Conservation (phyloP, 1,139 yeast genomes). For the Kodamaea suecica region DNA sequence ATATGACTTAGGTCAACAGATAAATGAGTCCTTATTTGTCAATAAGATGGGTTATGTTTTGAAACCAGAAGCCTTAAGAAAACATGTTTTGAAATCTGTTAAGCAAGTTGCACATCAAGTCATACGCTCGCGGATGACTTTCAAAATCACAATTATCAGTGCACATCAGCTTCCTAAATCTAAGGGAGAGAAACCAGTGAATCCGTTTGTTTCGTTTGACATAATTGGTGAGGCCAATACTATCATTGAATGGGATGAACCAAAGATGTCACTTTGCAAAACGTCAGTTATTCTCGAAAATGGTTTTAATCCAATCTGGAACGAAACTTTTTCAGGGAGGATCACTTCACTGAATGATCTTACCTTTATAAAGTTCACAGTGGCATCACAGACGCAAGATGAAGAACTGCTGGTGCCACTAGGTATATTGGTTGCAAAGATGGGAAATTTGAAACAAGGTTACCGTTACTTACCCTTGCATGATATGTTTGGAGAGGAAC, state of each 20-base stretch:
- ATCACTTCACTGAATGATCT: conserved; percentile 43
- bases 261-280: conserved; percentile 14
- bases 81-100: conserved; percentile 30
- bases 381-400: conserved; percentile 20
- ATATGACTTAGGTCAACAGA: conserved; percentile 81
- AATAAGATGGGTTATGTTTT: conserved; percentile 69
- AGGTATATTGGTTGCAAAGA: conserved; percentile 57
- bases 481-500: conserved; percentile 77
- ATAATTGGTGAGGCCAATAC: conserved; percentile 41
- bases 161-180: conserved; percentile 85
- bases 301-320: conserved; percentile 89
- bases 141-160: conserved; percentile 57
- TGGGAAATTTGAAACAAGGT: conserved; percentile 64
- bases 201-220: conserved; percentile 60
- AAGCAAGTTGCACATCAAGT: conserved; percentile 7
- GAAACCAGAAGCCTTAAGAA: conserved; percentile 56
- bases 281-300: conserved; percentile 50
- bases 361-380: conserved; percentile 33
- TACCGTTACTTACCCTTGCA: conserved; percentile 76
- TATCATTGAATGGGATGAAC: conserved; percentile 20
- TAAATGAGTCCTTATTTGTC: conserved; percentile 83
- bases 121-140: conserved; percentile 11
- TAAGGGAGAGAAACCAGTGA: conserved; percentile 41
- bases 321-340: conserved; percentile 46
- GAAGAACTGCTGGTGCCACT: conserved; percentile 34